Evolutionary conservation across 345 rosid genomes (phyloP), one percentile per base, ranked within the genome.

Genomic region (Leavenworthia alabamica): DNA sequence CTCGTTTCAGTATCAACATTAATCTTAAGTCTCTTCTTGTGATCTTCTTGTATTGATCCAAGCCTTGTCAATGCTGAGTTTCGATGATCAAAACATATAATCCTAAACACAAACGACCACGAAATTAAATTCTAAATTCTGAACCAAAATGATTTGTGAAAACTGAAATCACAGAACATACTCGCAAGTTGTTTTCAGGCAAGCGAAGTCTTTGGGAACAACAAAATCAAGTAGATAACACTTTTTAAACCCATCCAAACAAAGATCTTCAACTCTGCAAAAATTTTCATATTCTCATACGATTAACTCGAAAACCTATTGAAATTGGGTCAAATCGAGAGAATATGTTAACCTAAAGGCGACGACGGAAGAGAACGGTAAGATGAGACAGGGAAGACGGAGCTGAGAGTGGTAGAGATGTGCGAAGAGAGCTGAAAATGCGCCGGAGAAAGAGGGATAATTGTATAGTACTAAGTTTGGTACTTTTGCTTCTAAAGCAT

Each of bases 361-460:
- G 23, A 74, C 81, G 48, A 83, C 75, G 54, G 86, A 80, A 47
- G 96, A 92, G 75, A 82, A 89, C 37, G 98, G 96, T 68, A 86
- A 67, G 26, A 84, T 16, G 56, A 92, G 89, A 82, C 73, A 83
- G 29, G 88, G 89, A 55, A 80, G 48, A 72, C 48, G 68, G 73
- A 80, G 72, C 29, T 73, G 93, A 37, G 86, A 77, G 77, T 86
- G 96, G 76, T 80, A 86, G 74, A 83, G 84, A 47, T 68, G 83
- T 66, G 95, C 89, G 63, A 86, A 84, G 75, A 88, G 76, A 74
- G 96, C 92, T 8, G 89, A 83, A 72, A 78, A 81, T 1, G 90
- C 90, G 26, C 98, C 98, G 4, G 98, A 82, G 76, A 83, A 81
- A 0, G 96, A 91, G 1, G 98, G 95, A 67, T 88, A 91, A 57